Conservation (phyloP, 169 alveolate genomes). For the Plasmodium gonderi region DNA sequence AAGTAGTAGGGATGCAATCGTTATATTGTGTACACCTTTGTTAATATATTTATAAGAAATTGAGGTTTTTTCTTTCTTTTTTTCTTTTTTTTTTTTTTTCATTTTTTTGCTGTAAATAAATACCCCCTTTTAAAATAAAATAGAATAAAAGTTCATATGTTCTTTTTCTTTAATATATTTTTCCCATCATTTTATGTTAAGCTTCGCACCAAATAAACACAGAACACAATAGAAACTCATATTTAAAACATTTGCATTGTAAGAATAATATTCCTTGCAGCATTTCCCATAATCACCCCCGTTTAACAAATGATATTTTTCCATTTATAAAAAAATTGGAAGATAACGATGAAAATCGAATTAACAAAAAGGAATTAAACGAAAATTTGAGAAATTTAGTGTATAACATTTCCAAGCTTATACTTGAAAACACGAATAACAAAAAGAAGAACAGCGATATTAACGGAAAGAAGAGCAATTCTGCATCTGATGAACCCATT, state of each 20-base stretch:
- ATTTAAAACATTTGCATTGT: constrained; percentile 14
- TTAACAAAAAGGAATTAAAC: constrained; percentile 19
- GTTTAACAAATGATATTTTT: constrained; percentile 3
- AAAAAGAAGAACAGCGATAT: too few relatives aligned
- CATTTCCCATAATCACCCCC: not conserved
- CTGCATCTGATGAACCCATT: constrained; percentile 1
- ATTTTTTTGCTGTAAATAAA: too few relatives aligned
- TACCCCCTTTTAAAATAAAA: too few relatives aligned
- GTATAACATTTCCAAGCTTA: constrained; percentile 63
- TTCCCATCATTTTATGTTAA: not conserved
- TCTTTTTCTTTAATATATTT: constrained; percentile 25
- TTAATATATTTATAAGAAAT: not conserved
- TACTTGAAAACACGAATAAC: constrained; percentile 25
- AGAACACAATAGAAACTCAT: constrained; percentile 17
- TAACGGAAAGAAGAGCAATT: not conserved
- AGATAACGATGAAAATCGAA: constrained; percentile 46
- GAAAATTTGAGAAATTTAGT: constrained; percentile 34
- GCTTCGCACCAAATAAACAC: constrained; percentile 13
- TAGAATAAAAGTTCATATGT: too few relatives aligned
- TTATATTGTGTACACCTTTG: not conserved
- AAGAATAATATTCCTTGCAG: constrained; percentile 14
- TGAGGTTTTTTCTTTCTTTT: not conserved
- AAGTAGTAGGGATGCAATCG: not conserved
- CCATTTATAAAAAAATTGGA: constrained; percentile 2
- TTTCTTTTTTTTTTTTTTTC: not conserved